Evolutionary conservation across 106 monocot genomes (phyloP), one percentile per base, ranked within the genome.

Genomic region (Allium fistulosum): DNA sequence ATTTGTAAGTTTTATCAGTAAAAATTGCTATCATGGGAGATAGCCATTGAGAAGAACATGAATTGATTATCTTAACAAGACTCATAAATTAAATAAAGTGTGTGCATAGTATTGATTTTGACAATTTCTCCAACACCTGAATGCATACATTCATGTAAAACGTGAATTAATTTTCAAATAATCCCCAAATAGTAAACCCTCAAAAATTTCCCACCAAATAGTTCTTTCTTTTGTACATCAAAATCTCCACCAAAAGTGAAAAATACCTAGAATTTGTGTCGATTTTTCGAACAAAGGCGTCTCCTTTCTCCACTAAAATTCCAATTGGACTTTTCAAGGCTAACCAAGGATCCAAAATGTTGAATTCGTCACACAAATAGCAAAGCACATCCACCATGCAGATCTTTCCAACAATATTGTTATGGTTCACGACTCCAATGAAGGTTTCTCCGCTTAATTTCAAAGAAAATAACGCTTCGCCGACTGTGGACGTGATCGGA

Each of bases 321-420:
- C 88, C 82, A 57, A 85, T 27, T 13, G 92, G 88, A 9, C n/a
- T 71, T n/a, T 52, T 48, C 57, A 88, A 73, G 1, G 79, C 88
- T 5, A 61, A 47, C 56, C 16, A 16, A 4, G 88, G 85, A n/a
- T 49, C 27, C 8, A 11, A 11, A 27, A 85, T 59, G 70, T 81
- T 78, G 15, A 48, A 58, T 4, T 70, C 75, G 9, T 50, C 11
- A 80, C 88, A 85, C 58, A 93, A 83, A 66, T 75, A 83, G 78
- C 92, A 93, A 49, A 93, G 26, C 59, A 88, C 74, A 69, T 93
- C 92, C 15, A 79, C 85, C 78, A 81, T 68, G 62, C 81, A 78
- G 49, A 88, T 49, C 63, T 75, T 85, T 18, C 92, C 85, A 57
- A 69, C 70, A 62, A 64, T 62, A 22, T 37, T 17, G 18, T 62